Base-by-base conservation (phyloP, 208 protist genomes). In the Wallacemonas sp. region DNA sequence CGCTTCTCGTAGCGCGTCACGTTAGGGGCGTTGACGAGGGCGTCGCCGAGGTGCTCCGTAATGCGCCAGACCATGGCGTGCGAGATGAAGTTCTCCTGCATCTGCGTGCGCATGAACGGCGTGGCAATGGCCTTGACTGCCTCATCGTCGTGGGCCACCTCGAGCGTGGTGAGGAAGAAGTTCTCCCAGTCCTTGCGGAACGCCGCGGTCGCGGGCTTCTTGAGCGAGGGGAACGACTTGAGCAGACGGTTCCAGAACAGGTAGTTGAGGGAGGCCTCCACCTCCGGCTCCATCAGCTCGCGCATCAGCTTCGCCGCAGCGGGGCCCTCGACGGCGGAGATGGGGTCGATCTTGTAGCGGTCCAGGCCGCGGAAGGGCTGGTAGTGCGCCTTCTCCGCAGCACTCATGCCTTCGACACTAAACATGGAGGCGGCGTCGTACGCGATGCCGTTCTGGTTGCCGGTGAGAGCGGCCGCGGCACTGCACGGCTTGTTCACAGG, bases 41-140 rank as follows among this genome's bases (percentile, higher is more conserved):
- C 78, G 46, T 90, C 81, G 45, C 71, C 79, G 3, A 96, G 74
- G n/a, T 76, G 76, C 80, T 96, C 91, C 28, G 87, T 75, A 39
- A 96, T 79, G 23, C 91, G 91, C 87, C 88, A 96, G 66, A 91
- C 79, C 77, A 93, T 90, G 10, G 88, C 77, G 55, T 92, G 86
- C 22, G 78, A 82, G 49, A 96, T 94, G 76, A 77, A 93, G 61
- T 93, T 79, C 33, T 77, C 48, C 76, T 92, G 76, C 82, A 91
- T 90, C 74, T 93, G 86, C 31, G 71, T 70, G 26, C 76, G 74
- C 63, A 96, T 44, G 74, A 96, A 94, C n/a, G 87, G 84, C 52
- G 14, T 41, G 7, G 82, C 77, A 10, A 93, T 50, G 16, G 65
- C 74, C 26, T 36, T 82, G 46, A 96, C 89, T 0, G 79, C 86